phyloP scores from a whole-genome alignment of 1,139 yeast species.

The Taphrina communis region DNA sequence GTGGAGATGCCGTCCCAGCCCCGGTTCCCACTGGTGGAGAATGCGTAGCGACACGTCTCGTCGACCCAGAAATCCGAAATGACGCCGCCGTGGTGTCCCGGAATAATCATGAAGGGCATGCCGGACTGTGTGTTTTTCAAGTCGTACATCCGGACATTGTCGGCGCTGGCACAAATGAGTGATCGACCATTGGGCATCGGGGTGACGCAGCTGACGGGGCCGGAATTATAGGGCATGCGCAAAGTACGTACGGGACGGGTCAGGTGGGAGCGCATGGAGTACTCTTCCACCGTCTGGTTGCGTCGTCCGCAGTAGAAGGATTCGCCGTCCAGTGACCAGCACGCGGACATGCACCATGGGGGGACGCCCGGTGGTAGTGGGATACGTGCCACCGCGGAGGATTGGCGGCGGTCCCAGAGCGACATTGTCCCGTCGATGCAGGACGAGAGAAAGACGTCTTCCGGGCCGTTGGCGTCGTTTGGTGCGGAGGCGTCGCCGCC shows the following conservation, averaged over 20 bases:
- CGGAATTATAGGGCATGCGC: conserved; percentile 84
- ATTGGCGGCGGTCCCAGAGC: conserved; percentile 79
- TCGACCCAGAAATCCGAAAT: conserved; percentile 68
- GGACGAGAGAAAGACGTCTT: conserved; percentile 69
- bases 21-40: conserved; percentile 90
- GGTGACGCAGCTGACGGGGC: conserved; percentile 82
- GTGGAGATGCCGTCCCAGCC: conserved; percentile 91
- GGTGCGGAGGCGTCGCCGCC: conserved; percentile 4
- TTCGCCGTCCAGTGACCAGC: conserved; percentile 88
- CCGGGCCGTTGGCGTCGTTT: conserved; percentile 13
- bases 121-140: conserved; percentile 56
- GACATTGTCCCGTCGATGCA: conserved; percentile 82
- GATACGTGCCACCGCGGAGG: conserved; percentile 59
- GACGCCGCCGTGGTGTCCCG: conserved; percentile 72
- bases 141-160: conserved; percentile 85
- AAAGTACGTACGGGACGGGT: conserved; percentile 62
- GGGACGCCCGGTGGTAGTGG: conserved; percentile 73
- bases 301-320: conserved; percentile 83
- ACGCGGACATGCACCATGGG: conserved; percentile 87
- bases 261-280: conserved; percentile 68
- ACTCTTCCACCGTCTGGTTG: conserved; percentile 79
- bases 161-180: conserved; percentile 84
- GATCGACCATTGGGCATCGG: conserved; percentile 83
- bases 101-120: conserved; percentile 61
- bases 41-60: conserved; percentile 83